Base-by-base conservation (phyloP, 1,284 basidiomycete genomes). In the Apiotrichum gamsii region DNA sequence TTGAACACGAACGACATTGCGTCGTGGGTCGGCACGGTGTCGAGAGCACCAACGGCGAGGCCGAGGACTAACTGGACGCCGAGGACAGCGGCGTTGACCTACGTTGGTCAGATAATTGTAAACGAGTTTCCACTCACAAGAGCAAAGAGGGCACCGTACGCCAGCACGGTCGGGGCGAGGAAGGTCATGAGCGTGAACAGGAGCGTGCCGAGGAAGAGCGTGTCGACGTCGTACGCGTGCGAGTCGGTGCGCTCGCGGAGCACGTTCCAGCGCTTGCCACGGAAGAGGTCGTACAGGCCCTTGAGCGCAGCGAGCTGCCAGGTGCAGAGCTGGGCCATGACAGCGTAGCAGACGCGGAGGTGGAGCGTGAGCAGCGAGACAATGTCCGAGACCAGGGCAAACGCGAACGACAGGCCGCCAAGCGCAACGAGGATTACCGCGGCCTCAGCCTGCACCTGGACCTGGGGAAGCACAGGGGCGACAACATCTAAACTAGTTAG, bases 141-240 rank as follows among this genome's bases (percentile, higher is more conserved):
- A 3, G 84, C 84, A 57, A 96, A 94, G 1, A 91, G 73, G 0
- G 81, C 70, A 57, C 93, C 90, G 67, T 94, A 98, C 0, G 83
- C 85, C 21, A 87, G 64, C 3, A 94, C 81, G 0, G 95, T 97
- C 1, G 95, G 94, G 47, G 89, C 84, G 5, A 97, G 76, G 67
- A 98, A 96, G 0, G 85, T 82, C 4, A 90, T 78, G 15, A 96
- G 78, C 0, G 91, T 96, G 74, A 98, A 97, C 20, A 98, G 76
- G 35, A 98, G 84, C 0, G 94, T 94, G 14, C 94, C 94, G 24
- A 98, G 83, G 24, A 97, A 77, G 11, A 97, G 78, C 67, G 96
- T 91, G 67, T 98, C 94, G 21, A 94, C 77, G 54, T 94, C 88
- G 64, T 96, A 96, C 55, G 84, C 81, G 78, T 87, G 90, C 9